Conservation (phyloP, 176 grass and related monocot genomes). For the Zea luxurians region DNA sequence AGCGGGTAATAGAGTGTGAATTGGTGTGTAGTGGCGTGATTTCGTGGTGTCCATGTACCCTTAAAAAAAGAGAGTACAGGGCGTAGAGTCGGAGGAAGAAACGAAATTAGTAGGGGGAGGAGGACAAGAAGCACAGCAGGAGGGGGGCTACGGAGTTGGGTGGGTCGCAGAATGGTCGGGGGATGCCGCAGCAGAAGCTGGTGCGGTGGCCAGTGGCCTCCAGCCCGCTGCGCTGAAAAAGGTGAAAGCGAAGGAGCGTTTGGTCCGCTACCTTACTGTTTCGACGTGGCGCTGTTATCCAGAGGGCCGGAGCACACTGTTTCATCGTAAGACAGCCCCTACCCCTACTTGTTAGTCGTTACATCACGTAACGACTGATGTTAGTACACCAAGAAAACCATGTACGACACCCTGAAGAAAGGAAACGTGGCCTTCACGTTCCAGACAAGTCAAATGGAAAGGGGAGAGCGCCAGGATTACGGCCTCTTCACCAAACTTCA, state of each 20-base stretch:
- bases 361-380: not conserved
- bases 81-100: too few species aligned
- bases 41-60: too few species aligned
- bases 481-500: constrained; percentile 15
- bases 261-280: not conserved
- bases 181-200: not conserved
- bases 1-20: too few species aligned
- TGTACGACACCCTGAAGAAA: not conserved
- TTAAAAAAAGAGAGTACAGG: too few species aligned
- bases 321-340: not conserved
- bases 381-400: not conserved
- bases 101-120: not conserved
- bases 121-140: not conserved
- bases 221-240: not conserved
- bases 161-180: not conserved
- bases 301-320: not conserved
- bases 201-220: not conserved
- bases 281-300: constrained; percentile 21
- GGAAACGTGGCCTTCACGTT: not conserved
- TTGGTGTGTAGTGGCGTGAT: too few species aligned
- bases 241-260: constrained; percentile 18
- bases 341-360: not conserved
- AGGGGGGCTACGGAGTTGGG: constrained; percentile 4
- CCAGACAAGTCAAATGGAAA: not conserved
- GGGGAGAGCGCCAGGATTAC: not conserved